A percentile compares a stretch with the other conserved stretches of the same genome.
Evolutionary conservation across 768 basidiomycete species (phyloP).

Genomic region (Sarcomyxa edulis): DNA sequence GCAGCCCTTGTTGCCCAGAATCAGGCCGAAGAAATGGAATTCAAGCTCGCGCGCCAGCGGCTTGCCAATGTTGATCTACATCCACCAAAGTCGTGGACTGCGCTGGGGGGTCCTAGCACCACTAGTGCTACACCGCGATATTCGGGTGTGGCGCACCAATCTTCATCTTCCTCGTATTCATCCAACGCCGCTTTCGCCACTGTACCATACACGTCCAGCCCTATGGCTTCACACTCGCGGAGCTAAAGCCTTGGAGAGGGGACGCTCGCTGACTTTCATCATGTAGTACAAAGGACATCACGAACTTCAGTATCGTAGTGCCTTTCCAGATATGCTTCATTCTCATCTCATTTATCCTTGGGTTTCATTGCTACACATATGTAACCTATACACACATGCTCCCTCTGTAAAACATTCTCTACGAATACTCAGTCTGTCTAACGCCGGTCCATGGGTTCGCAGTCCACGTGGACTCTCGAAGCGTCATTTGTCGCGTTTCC

Average conservation of each 20-base stretch:
- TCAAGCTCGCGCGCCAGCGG: constrained; percentile 74
- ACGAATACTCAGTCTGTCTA: no score
- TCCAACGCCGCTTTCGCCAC: not conserved
- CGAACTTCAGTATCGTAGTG: not conserved
- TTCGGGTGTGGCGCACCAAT: not conserved
- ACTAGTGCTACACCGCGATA: constrained; percentile 23
- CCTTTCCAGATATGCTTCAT: not conserved
- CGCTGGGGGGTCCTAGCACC: no score
- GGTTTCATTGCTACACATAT: not conserved
- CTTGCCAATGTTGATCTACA: constrained; percentile 69
- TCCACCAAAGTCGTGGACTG: constrained; percentile 74
- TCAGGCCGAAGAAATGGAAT: constrained; percentile 75
- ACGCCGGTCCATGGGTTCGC: no score
- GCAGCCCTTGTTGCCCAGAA: constrained; percentile 77
- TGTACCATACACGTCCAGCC: not conserved
- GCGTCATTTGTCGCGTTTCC: no score
- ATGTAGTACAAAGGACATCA: not conserved
- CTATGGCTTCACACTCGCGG: not conserved
- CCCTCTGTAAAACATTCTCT: no score
- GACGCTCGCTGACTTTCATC: not conserved
- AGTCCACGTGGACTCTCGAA: no score
- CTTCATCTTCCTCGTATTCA: constrained; percentile 1
- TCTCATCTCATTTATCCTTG: not conserved
- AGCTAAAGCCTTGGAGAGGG: not conserved
- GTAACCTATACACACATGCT: no score